These are phyloP conservation scores for Knufia petricola DNA, from an alignment of 2,329 filamentous ascomycete genomes.

Conservation along the genomic window DNA sequence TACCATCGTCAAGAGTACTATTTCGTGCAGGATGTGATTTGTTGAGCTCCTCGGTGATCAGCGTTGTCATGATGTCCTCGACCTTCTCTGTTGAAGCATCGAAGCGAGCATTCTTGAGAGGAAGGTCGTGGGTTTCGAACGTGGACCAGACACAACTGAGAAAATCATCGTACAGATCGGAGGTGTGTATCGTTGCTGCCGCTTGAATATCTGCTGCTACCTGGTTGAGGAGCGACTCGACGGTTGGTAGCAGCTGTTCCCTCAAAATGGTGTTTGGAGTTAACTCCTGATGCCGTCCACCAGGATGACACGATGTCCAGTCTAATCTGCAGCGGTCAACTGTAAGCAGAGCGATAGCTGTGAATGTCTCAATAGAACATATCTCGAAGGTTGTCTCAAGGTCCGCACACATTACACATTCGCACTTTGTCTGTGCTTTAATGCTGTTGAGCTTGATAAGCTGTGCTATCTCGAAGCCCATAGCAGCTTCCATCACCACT, in stretches of 20 bases:
- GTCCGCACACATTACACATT: conserved; percentile 6
- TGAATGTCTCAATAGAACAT: conserved; percentile 8
- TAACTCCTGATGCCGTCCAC: conserved; percentile 8
- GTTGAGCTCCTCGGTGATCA: conserved; percentile 1
- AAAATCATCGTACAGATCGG: conserved; percentile 9
- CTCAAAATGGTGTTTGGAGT: conserved; percentile 2
- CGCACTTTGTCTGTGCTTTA: neutral
- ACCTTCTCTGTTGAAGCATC: conserved; percentile 4
- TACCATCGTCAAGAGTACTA: conserved; percentile 4
- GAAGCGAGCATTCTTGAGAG: conserved; percentile 9
- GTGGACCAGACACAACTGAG: conserved; percentile 7
- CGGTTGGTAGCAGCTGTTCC: conserved; percentile 7
- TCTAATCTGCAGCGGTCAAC: conserved; percentile 8
- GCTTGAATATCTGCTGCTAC: conserved; percentile 5
- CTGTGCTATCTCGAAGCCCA: conserved; percentile 7
- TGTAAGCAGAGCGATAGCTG: conserved; percentile 6
- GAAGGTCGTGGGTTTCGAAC: conserved; percentile 10
- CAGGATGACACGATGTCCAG: conserved; percentile 7
- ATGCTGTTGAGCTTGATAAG: conserved; percentile 6
- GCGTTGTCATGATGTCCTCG: conserved; percentile 4
- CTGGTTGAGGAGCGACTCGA: conserved; percentile 8
- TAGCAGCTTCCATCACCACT: conserved; percentile 3
- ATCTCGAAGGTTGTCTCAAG: conserved; percentile 7
- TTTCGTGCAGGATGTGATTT: conserved; percentile 1
- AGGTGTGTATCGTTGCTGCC: conserved; percentile 6